phyloP scores from a whole-genome alignment of 306 rosid species.

The Cicer chorassanicum region DNA sequence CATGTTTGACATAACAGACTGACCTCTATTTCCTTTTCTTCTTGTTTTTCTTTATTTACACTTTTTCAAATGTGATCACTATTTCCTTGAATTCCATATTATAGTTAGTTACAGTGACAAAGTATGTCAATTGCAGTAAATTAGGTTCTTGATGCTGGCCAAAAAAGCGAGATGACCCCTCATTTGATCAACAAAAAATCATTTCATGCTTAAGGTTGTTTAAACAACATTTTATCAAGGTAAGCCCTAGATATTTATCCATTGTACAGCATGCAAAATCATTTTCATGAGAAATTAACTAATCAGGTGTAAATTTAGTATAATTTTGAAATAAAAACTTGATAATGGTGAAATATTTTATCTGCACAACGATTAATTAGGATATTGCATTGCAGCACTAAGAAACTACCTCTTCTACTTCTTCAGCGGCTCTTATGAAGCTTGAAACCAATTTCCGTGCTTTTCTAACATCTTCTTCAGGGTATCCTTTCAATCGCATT shows the following conservation, averaged over 20 bases:
- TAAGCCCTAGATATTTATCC: constrained; percentile 19
- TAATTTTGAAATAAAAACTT: constrained; percentile 30
- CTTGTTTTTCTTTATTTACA: constrained; percentile 5
- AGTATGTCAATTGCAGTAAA: neutral
- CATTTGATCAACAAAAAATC: constrained; percentile 3
- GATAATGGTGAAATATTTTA: neutral
- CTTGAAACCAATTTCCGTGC: constrained; percentile 81
- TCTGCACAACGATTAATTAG: neutral
- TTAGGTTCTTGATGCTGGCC: constrained; percentile 17
- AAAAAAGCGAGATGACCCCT: neutral
- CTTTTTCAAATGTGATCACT: neutral
- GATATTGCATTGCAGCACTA: constrained; percentile 8
- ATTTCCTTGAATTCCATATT: constrained; percentile 14
- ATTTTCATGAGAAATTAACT: constrained; percentile 19
- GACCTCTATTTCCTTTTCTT: constrained; percentile 2
- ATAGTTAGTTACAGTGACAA: neutral
- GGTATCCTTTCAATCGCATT: constrained; percentile 77
- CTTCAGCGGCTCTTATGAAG: constrained; percentile 80
- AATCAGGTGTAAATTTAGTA: constrained; percentile 1
- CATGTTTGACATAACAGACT: constrained; percentile 24
- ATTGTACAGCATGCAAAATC: constrained; percentile 21
- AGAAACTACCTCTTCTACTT: constrained; percentile 86
- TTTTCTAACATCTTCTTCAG: constrained; percentile 74
- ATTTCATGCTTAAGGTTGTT: constrained; percentile 18
- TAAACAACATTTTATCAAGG: constrained; percentile 11